Percentiles rank a stretch among this genome's conserved stretches.
Conservation (phyloP, 1,284 basidiomycete genomes). For the Cryptococcus deneoformans region DNA sequence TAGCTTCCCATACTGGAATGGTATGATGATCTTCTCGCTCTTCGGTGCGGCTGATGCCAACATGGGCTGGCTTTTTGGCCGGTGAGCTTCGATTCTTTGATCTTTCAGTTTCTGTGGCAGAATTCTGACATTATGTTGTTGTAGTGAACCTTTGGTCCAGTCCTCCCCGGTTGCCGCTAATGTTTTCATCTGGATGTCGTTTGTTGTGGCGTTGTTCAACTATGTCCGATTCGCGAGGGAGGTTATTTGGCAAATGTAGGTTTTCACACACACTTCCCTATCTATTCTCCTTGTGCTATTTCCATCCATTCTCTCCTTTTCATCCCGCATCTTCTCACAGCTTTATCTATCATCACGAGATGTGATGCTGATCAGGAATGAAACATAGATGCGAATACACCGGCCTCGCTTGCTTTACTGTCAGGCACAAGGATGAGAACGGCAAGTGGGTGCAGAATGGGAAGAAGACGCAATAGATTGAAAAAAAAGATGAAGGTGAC, state of each 20-base stretch:
- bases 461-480: conserved; percentile 9
- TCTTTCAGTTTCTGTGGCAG: not conserved
- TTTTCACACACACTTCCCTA: not conserved
- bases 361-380: not conserved
- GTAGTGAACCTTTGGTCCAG: conserved; percentile 40
- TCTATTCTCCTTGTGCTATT: not conserved
- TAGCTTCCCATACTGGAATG: conserved; percentile 83
- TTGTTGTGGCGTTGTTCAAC: conserved; percentile 59
- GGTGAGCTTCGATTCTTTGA: conserved; percentile 53
- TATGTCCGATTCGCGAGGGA: conserved; percentile 77
- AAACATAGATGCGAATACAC: conserved; percentile 65
- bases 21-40: conserved; percentile 77
- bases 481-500: not conserved
- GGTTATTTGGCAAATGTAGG: conserved; percentile 74
- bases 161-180: conserved; percentile 57
- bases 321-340: not conserved
- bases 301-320: not conserved
- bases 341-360: not conserved
- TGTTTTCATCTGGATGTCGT: conserved; percentile 60
- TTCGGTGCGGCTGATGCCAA: conserved; percentile 81
- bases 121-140: not conserved
- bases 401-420: conserved; percentile 87
- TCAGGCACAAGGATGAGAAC: conserved; percentile 70
- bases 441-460: conserved; percentile 64
- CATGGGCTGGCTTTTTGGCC: conserved; percentile 61